A percentile compares a stretch with the other conserved stretches of the same genome.
These are phyloP conservation scores for Rhododendron kiyosumense DNA, from an alignment of 148 eudicot genomes.

Conservation along the genomic window DNA sequence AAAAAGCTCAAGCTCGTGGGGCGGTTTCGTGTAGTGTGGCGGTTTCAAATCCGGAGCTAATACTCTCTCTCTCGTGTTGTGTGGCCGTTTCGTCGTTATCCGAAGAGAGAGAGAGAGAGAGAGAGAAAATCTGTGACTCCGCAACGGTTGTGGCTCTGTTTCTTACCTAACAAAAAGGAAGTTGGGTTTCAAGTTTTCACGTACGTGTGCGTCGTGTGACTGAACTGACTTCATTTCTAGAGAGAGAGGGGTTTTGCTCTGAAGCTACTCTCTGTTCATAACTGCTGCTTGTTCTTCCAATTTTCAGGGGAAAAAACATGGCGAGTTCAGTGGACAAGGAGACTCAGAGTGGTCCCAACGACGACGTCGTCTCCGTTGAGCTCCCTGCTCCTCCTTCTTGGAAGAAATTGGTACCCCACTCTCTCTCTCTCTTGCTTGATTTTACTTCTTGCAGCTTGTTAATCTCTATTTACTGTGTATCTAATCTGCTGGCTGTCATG, in stretches of 20 bases:
- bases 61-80: not conserved
- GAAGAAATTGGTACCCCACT: conserved; percentile 42
- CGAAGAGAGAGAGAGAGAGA: not conserved
- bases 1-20: not conserved
- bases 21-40: not conserved
- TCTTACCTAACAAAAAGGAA: not conserved
- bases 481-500: not conserved
- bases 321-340: conserved; percentile 24
- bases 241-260: not conserved
- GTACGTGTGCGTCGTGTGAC: not conserved
- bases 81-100: not conserved
- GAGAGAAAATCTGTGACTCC: not conserved
- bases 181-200: not conserved
- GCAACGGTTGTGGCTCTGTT: conserved; percentile 11
- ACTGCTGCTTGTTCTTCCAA: not conserved
- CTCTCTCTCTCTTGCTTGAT: conserved; percentile 5
- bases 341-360: not conserved
- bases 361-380: conserved; percentile 33
- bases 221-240: not conserved
- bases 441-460: not conserved
- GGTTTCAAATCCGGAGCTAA: not conserved
- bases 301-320: conserved; percentile 28
- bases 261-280: not conserved
- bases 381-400: conserved; percentile 43
- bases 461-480: not conserved